Conservation (phyloP, 495 filamentous ascomycete genomes). For the Aspergillus coremiiformis region DNA sequence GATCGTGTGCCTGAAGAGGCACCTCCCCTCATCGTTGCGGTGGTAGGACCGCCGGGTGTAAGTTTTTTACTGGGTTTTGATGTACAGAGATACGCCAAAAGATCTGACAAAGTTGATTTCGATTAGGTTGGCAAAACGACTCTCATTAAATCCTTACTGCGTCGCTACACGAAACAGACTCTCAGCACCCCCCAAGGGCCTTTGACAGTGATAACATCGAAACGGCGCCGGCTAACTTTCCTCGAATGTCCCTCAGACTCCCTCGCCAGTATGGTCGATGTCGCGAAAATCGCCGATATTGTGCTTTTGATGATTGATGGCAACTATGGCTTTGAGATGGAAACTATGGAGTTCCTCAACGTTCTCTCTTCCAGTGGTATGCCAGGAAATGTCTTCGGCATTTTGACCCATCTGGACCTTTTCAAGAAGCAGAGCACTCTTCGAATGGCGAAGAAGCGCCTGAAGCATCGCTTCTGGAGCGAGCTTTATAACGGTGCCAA, state of each 20-base stretch:
- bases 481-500: constrained; percentile 96
- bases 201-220: constrained; percentile 90
- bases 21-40: constrained; percentile 83
- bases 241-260: constrained; percentile 92
- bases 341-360: constrained; percentile 99
- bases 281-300: constrained; percentile 94
- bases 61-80: constrained; percentile 29
- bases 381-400: constrained; percentile 96
- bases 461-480: constrained; percentile 94
- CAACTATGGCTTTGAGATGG: constrained; percentile 98
- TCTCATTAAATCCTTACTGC: constrained; percentile 83
- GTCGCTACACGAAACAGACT: constrained; percentile 91
- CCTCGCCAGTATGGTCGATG: constrained; percentile 88
- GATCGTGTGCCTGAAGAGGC: constrained; percentile 93
- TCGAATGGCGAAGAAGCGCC: constrained; percentile 83
- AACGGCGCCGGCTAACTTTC: constrained; percentile 86
- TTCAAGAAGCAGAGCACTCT: constrained; percentile 88
- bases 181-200: constrained; percentile 83
- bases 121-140: constrained; percentile 60
- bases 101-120: constrained; percentile 6
- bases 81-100: constrained; percentile 14
- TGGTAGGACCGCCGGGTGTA: constrained; percentile 91
- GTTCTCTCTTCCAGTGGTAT: constrained; percentile 83
- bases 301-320: constrained; percentile 96
- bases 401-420: constrained; percentile 90